Conservation (phyloP, 2,329 filamentous ascomycete species). For the Talaromyces sp. region DNA sequence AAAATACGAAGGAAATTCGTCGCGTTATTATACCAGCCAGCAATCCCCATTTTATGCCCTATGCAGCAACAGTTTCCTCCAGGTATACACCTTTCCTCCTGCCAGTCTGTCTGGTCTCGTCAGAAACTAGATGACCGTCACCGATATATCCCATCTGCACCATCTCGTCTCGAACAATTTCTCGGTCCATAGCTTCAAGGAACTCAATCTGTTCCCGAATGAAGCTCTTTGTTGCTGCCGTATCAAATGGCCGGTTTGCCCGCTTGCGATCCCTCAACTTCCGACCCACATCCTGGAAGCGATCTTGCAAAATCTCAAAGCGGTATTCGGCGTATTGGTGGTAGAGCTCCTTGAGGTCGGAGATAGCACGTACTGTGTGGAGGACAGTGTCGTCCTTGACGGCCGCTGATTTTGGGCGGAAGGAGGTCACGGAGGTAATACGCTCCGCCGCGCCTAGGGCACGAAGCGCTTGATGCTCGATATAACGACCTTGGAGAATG, state of each 20-base stretch:
- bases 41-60: neutral
- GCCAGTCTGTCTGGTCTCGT: constrained; percentile 34
- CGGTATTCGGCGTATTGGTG: constrained; percentile 63
- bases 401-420: constrained; percentile 57
- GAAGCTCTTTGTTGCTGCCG: constrained; percentile 31
- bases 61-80: constrained; percentile 11
- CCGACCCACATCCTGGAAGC: constrained; percentile 38
- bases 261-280: constrained; percentile 34
- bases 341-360: constrained; percentile 59
- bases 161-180: constrained; percentile 43
- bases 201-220: constrained; percentile 29
- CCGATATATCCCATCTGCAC: constrained; percentile 39
- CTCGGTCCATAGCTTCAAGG: constrained; percentile 41
- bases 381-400: constrained; percentile 61
- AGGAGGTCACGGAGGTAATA: constrained; percentile 66
- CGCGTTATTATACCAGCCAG: neutral
- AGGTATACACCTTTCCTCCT: constrained; percentile 26
- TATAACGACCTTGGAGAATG: constrained; percentile 66
- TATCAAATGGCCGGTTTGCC: constrained; percentile 34
- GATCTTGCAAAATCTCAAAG: constrained; percentile 62
- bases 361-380: constrained; percentile 59
- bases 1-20: constrained; percentile 3
- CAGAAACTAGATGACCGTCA: constrained; percentile 38
- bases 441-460: constrained; percentile 60
- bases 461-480: constrained; percentile 62